phyloP scores from a whole-genome alignment of 2,329 filamentous ascomycete species.

The Hysterium pulicare region DNA sequence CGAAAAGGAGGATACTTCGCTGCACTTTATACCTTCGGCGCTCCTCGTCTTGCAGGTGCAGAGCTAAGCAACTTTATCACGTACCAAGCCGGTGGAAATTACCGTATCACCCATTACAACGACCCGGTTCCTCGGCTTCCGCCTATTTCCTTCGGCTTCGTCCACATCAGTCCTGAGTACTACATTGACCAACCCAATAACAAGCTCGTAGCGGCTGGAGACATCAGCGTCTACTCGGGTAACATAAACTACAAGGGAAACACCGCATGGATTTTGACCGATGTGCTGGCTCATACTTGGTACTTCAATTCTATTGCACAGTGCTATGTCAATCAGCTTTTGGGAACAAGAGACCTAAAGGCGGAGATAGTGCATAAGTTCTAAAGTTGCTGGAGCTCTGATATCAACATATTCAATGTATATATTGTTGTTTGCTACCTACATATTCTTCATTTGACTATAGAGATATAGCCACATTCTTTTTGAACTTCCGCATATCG shows the following conservation, averaged over 20 bases:
- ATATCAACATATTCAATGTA: too few species aligned
- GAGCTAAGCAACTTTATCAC: constrained; percentile 57
- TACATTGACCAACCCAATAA: constrained; percentile 39
- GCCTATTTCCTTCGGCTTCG: constrained; percentile 57
- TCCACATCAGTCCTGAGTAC: constrained; percentile 68
- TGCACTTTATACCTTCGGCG: constrained; percentile 58
- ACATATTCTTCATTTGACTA: too few species aligned
- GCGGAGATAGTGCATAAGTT: constrained; percentile 1
- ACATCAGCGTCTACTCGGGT: constrained; percentile 24
- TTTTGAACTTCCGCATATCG: too few species aligned
- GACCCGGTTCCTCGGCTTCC: constrained; percentile 69
- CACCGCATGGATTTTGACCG: constrained; percentile 21
- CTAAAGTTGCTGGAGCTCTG: too few species aligned
- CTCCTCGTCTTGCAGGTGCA: constrained; percentile 63
- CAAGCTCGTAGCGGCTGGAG: constrained; percentile 14
- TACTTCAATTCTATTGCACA: constrained; percentile 29
- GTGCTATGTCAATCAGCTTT: constrained; percentile 6
- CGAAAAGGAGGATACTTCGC: constrained; percentile 21
- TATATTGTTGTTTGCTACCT: too few species aligned
- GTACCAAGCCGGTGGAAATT: constrained; percentile 52
- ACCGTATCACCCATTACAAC: constrained; percentile 64
- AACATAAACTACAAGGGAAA: constrained; percentile 28
- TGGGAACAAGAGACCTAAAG: neutral
- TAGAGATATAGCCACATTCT: too few species aligned
- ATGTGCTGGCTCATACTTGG: constrained; percentile 34